Base-by-base conservation (phyloP, 2,329 filamentous ascomycete species). In the Iodosphaeria phyllophila region DNA sequence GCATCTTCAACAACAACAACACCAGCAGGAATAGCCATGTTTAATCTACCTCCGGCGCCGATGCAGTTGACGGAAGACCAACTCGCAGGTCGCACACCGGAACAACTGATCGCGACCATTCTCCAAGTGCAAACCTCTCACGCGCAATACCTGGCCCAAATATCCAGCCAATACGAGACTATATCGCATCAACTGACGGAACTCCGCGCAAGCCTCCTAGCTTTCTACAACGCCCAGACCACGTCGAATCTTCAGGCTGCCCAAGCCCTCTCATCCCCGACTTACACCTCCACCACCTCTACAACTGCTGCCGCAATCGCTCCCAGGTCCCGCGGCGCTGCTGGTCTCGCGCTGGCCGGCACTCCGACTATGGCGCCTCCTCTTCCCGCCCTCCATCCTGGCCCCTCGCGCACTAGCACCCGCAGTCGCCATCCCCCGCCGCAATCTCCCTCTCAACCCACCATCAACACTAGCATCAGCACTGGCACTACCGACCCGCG, bases 31-130 rank as follows among this genome's bases (percentile, higher is more conserved):
- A 12, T 20, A 27, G 30, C 29, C 13, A 22, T 28, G 25, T 27
- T 34, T 25, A 32, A 28, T 30, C 34, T 38, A 30, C 35, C 37
- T 24, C 28, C 35, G 26, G 28, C 28, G 23, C 30, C 32, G 25
- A 38, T 35, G 30, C 29, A 33, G 28, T 22, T 46, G 23, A 44
- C 41, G 31, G 43, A 45, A 22, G 44, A 47, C 9, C 44, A 43
- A 31, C 33, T 48, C 18, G 30, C 38, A 16, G 42, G 39, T 27
- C 43, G 39, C 26, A 40, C 39, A 10, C 34, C 43, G 22, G 46
- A 47, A 25, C 43, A 50, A 32, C 41, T 51, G 28, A 39, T 50
- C 26, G 35, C 37, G 23, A 42, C 44, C 25, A 46, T 51, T 27
- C 35, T 48, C 18, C 36, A 45, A 32, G 38, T 49, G 22, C 47